Conservation (phyloP, 108 stramenopile genomes). For the Cyclotella baltica region DNA sequence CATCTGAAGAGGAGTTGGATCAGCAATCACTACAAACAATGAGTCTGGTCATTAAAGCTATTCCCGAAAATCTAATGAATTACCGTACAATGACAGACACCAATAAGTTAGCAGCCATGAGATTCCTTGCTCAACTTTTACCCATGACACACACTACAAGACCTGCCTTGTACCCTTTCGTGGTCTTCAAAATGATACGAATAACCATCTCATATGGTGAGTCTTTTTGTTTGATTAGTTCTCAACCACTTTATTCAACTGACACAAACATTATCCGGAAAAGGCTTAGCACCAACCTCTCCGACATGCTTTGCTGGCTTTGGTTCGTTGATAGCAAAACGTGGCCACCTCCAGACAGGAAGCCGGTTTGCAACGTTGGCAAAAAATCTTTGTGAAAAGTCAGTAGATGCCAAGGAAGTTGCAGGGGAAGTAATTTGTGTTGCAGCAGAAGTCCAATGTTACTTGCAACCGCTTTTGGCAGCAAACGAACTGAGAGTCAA, state of each 20-base stretch:
- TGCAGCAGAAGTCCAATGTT: not conserved
- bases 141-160: not conserved
- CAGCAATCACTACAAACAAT: too few relatives aligned
- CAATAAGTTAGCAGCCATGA: slow-evolving; percentile 21
- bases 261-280: too few relatives aligned
- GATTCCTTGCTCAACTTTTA: not conserved
- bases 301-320: slow-evolving; percentile 14
- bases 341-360: slow-evolving; percentile 5
- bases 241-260: too few relatives aligned
- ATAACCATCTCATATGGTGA: too few relatives aligned
- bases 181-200: slow-evolving; percentile 5
- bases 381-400: slow-evolving; percentile 4
- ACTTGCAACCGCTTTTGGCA: slow-evolving; percentile 8
- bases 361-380: slow-evolving; percentile 19
- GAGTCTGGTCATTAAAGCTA: too few relatives aligned
- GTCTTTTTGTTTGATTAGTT: too few relatives aligned
- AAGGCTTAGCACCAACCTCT: slow-evolving; percentile 21
- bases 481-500: not conserved
- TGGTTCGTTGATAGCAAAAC: slow-evolving; percentile 9
- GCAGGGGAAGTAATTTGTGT: not conserved
- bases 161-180: not conserved
- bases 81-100: slow-evolving; percentile 4
- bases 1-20: not conserved
- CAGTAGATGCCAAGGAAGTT: not conserved
- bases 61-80: slow-evolving; percentile 5